Percentiles rank a stretch among this genome's conserved stretches.
Conservation (phyloP, 116 monocot genomes). For the Cymodocea nodosa region DNA sequence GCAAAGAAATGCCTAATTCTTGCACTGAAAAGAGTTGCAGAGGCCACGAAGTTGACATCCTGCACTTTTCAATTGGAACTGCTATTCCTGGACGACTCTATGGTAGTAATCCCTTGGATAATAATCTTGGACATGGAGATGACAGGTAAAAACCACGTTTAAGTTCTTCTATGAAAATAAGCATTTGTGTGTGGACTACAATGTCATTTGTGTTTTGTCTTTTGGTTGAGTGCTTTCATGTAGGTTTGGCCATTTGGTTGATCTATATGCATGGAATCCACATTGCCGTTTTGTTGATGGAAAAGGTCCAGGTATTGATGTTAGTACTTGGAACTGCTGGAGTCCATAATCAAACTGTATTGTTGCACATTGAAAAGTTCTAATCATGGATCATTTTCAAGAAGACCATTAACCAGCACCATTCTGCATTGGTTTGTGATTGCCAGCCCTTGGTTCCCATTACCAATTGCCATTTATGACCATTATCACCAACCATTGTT, state of each 20-base stretch:
- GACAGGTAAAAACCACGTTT: conserved; percentile 49
- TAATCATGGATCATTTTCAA: too few species aligned
- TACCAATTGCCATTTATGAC: too few species aligned
- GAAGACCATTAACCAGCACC: too few species aligned
- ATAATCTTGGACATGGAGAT: conserved; percentile 45
- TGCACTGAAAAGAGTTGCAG: conserved; percentile 68
- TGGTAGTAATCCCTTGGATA: conserved; percentile 82
- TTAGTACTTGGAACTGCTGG: background rate
- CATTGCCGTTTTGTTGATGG: conserved; percentile 84
- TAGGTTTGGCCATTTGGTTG: conserved; percentile 48
- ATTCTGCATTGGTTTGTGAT: too few species aligned
- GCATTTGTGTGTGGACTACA: background rate
- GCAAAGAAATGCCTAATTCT: conserved; percentile 48
- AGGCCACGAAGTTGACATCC: conserved; percentile 94
- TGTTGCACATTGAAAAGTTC: too few species aligned
- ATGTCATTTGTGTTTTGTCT: background rate
- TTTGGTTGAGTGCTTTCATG: too few species aligned
- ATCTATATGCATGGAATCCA: conserved; percentile 91
- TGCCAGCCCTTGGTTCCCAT: too few species aligned
- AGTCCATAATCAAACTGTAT: background rate
- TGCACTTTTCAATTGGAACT: conserved; percentile 99
- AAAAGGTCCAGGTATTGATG: conserved; percentile 12
- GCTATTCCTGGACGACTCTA: conserved; percentile 92
- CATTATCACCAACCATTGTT: too few species aligned
- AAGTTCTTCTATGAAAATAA: background rate